These are phyloP conservation scores for Nakazawaea ishiwadae DNA, from an alignment of 805 yeast species.

Conservation along the genomic window DNA sequence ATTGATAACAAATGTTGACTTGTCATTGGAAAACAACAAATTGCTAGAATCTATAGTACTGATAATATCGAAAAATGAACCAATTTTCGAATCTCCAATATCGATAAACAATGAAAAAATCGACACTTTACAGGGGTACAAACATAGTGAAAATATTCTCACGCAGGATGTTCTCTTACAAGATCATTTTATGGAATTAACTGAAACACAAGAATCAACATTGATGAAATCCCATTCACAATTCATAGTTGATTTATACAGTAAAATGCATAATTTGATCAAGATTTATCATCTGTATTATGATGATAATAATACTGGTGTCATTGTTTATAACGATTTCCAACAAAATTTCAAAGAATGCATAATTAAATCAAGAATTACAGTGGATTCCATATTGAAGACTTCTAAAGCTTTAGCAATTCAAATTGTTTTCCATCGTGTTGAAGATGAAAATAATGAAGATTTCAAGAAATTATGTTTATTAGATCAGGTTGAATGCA, in stretches of 20 bases:
- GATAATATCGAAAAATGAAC: slow-evolving; percentile 3
- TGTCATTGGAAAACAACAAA: background rate
- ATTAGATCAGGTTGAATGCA: slow-evolving; percentile 3
- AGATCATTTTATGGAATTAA: slow-evolving; percentile 1
- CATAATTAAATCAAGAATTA: slow-evolving; percentile 5
- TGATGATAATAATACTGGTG: background rate
- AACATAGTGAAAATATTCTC: background rate
- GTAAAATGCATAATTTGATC: slow-evolving; percentile 11
- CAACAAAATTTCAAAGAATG: slow-evolving; percentile 3
- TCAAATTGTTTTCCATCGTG: slow-evolving; percentile 7
- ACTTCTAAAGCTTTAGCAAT: background rate
- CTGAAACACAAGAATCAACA: background rate
- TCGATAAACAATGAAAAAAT: background rate
- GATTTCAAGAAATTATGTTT: slow-evolving; percentile 9
- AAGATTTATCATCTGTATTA: slow-evolving; percentile 2
- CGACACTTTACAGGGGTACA: background rate
- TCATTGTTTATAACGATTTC: slow-evolving; percentile 6
- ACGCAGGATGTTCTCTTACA: background rate
- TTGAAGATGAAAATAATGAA: slow-evolving; percentile 1
- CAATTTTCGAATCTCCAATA: background rate
- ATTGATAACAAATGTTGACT: background rate
- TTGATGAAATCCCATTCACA: slow-evolving; percentile 1
- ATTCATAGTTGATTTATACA: slow-evolving; percentile 5
- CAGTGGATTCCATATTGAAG: slow-evolving; percentile 9
- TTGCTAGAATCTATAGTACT: background rate